Evolutionary conservation across 129 eudicot genomes (phyloP).

Genomic region (Rutidosis leptorrhynchoides): DNA sequence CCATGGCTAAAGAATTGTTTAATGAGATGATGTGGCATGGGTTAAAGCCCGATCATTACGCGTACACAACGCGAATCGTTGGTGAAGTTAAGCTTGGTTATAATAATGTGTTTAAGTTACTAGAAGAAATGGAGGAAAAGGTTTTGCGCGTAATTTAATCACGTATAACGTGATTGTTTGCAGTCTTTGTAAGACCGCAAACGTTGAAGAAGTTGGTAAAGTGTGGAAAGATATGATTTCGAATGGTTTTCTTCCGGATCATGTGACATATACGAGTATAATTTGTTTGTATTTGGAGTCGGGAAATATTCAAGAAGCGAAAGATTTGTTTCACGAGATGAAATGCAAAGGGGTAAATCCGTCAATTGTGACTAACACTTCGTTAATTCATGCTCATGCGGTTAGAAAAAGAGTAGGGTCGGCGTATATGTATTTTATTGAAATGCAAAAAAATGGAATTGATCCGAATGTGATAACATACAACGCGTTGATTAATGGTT

Average conservation of each 20-base stretch:
- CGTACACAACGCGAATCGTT: constrained; percentile 44
- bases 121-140: constrained; percentile 53
- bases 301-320: constrained; percentile 48
- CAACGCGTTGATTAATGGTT: constrained; percentile 57
- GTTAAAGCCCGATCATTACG: constrained; percentile 55
- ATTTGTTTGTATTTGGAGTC: constrained; percentile 51
- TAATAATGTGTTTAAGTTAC: constrained; percentile 29
- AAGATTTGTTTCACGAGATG: constrained; percentile 50
- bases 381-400: constrained; percentile 52
- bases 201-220: constrained; percentile 44
- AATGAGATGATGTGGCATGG: constrained; percentile 57
- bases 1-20: constrained; percentile 44
- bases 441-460: constrained; percentile 52
- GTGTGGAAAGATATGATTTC: constrained; percentile 45
- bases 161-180: constrained; percentile 53
- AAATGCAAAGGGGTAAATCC: constrained; percentile 52
- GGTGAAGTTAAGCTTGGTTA: constrained; percentile 56
- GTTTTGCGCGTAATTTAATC: constrained; percentile 38
- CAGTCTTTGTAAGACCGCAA: constrained; percentile 48
- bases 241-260: constrained; percentile 51
- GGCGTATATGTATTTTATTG: constrained; percentile 49
- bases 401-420: constrained; percentile 43
- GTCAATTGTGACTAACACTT: constrained; percentile 58
- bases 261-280: constrained; percentile 58
- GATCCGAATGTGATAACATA: constrained; percentile 62